Base-by-base conservation (phyloP, 108 stramenopile genomes). In the Cyclotella baltica region DNA sequence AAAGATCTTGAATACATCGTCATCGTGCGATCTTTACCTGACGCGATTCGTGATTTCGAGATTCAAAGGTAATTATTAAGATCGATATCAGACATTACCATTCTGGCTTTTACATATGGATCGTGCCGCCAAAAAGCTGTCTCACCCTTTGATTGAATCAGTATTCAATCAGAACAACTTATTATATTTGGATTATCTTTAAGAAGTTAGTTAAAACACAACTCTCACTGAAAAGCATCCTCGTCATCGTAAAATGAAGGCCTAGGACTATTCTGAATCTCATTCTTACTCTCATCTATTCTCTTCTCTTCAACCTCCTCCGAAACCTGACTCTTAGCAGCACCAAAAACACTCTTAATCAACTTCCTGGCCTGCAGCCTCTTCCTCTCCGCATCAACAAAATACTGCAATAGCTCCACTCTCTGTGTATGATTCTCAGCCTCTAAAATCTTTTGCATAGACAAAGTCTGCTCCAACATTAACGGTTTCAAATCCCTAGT, bases 361-460 rank as follows among this genome's bases (percentile, higher is more conserved):
- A 75, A 86, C 73, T 89, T 91, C 58, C 90, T 92, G 5, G 94
- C 89, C 25, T 75, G 62, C 43, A 95, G 70, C n/a, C 94, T 73
- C 57, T 81, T 85, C 50, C 83, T 84, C 74, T 95, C 94, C 1
- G 89, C 84, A 36, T 92, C 83, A 51, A 95, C 88, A 53, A 93
- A 92, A 51, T 83, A 87, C 29, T 67, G 51, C 62, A 95, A 62
- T 23, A 93, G 81, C 47, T 84, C 76, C 34, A 89, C 78, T 50
- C 94, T 59, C 8, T 77, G 89, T 18, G 59, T 59, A 79, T 95
- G 94, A 67, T 86, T 77, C 55, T 73, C 62, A 2, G 89, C 88
- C 75, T 95, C 92, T 59, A 95, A 66, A 25, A 95, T 84, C 80
- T 89, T 91, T 83, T 95, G 94, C 88, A 95, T 92, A 28, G 90